These are phyloP conservation scores for Pseudogymnoascus verrucosus DNA, from an alignment of 2,329 filamentous ascomycete species.

Conservation along the genomic window DNA sequence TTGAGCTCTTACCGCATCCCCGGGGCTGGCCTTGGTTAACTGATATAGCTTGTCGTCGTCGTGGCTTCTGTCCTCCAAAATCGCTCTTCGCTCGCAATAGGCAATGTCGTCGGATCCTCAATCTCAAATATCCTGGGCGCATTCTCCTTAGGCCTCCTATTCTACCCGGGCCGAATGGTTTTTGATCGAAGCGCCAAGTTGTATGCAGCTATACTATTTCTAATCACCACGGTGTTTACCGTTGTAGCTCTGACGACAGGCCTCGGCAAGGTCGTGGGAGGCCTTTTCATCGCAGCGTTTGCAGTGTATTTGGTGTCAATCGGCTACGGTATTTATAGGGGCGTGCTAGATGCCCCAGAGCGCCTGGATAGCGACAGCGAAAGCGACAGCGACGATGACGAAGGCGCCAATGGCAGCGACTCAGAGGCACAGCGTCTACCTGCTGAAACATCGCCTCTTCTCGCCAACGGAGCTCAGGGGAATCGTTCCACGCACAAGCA, in stretches of 20 bases:
- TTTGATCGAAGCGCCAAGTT: slow-evolving; percentile 43
- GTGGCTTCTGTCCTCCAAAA: slow-evolving; percentile 38
- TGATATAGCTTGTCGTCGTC: slow-evolving; percentile 39
- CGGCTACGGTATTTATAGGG: slow-evolving; percentile 37
- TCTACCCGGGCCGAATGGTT: slow-evolving; percentile 26
- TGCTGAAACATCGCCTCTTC: slow-evolving; percentile 13
- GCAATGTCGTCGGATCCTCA: slow-evolving; percentile 46
- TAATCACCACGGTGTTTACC: slow-evolving; percentile 34
- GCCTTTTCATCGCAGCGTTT: slow-evolving; percentile 35
- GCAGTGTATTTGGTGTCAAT: slow-evolving; percentile 37
- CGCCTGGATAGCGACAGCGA: slow-evolving; percentile 35
- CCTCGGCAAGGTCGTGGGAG: slow-evolving; percentile 31
- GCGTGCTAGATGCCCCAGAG: slow-evolving; percentile 34
- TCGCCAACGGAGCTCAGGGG: neutral
- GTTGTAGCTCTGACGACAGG: slow-evolving; percentile 27
- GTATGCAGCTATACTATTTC: slow-evolving; percentile 37
- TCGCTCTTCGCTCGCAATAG: slow-evolving; percentile 40
- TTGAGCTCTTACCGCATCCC: slow-evolving; percentile 10
- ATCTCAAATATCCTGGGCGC: slow-evolving; percentile 49
- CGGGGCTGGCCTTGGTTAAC: neutral
- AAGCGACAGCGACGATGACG: slow-evolving; percentile 18
- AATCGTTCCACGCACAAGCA: slow-evolving; percentile 12
- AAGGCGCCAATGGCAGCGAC: neutral
- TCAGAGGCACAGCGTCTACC: slow-evolving; percentile 4
- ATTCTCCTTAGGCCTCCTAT: slow-evolving; percentile 44